These are phyloP conservation scores for Brachypodium distachyon DNA, from an alignment of 202 grass and related monocot species.

Conservation along the genomic window DNA sequence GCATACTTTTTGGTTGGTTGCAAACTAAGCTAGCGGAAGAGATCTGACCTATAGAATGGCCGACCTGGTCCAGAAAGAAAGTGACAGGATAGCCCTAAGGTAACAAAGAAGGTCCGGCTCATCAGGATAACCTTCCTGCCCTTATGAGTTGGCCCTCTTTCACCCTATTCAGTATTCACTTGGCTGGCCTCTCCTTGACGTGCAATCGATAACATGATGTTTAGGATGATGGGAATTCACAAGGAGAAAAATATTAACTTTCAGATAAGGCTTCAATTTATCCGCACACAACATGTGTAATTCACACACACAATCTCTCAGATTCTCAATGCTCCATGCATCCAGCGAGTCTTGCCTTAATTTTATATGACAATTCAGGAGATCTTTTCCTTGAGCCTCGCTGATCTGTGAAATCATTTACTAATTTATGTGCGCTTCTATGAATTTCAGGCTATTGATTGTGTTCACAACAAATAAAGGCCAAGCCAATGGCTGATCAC, in stretches of 20 bases:
- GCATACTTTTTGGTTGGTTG: not conserved
- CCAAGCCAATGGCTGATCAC: slow-evolving; percentile 34
- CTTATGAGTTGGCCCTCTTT: not conserved
- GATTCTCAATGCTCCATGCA: not conserved
- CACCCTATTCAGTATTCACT: not conserved
- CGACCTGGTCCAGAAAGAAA: not conserved
- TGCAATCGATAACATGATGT: not conserved
- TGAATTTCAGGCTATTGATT: not conserved
- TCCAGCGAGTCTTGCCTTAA: not conserved
- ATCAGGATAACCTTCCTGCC: not conserved
- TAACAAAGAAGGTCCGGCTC: too few relatives aligned
- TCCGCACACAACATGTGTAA: not conserved
- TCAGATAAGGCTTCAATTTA: not conserved
- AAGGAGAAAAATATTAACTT: too few relatives aligned
- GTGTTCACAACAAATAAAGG: not conserved
- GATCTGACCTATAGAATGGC: not conserved
- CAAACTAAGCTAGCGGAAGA: not conserved
- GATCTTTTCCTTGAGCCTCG: not conserved
- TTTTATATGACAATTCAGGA: not conserved
- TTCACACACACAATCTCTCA: not conserved
- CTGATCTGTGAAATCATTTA: not conserved
- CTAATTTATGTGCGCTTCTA: not conserved
- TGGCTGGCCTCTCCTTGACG: not conserved
- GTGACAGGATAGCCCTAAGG: not conserved
- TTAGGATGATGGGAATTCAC: not conserved